phyloP scores from a whole-genome alignment of 176 grass and related monocot species.

The Saccharum spontaneum region DNA sequence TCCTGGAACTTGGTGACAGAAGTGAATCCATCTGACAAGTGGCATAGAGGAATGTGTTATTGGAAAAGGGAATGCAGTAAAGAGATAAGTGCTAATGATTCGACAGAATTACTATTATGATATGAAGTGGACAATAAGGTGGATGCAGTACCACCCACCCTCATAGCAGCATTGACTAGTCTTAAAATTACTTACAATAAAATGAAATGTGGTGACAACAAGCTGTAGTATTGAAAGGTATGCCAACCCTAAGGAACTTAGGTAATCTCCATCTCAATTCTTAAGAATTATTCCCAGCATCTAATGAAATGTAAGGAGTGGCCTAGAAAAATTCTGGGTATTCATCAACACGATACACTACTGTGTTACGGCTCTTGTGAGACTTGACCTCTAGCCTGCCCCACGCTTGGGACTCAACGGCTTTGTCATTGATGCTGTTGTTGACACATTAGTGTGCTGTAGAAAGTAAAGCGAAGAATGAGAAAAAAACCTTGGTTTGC shows the following conservation, averaged over 20 bases:
- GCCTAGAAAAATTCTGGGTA: constrained; percentile 9
- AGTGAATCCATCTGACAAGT: constrained; percentile 72
- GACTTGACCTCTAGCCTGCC: not conserved
- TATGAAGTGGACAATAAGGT: not conserved
- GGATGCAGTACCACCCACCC: not conserved
- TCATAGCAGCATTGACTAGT: not conserved
- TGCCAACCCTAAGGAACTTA: not conserved
- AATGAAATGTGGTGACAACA: constrained; percentile 11
- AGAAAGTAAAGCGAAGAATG: constrained; percentile 18
- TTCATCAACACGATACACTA: not conserved
- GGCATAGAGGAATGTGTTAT: constrained; percentile 25
- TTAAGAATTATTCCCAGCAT: not conserved
- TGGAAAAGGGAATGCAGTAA: not conserved
- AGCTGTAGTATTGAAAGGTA: not conserved
- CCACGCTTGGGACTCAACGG: not conserved
- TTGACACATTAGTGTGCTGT: not conserved
- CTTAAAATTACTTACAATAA: constrained; percentile 10
- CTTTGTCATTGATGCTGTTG: not conserved
- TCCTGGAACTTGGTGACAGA: constrained; percentile 83
- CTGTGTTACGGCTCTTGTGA: not conserved
- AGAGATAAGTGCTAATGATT: constrained; percentile 4
- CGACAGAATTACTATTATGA: not conserved
- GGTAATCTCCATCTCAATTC: not conserved
- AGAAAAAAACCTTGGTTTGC: constrained; percentile 70
- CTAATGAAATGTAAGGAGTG: not conserved